Percentiles rank a stretch among this genome's conserved stretches.
Evolutionary conservation across 139 green algal genomes (phyloP).

Genomic region (Tetradesmus lagerheimii): DNA sequence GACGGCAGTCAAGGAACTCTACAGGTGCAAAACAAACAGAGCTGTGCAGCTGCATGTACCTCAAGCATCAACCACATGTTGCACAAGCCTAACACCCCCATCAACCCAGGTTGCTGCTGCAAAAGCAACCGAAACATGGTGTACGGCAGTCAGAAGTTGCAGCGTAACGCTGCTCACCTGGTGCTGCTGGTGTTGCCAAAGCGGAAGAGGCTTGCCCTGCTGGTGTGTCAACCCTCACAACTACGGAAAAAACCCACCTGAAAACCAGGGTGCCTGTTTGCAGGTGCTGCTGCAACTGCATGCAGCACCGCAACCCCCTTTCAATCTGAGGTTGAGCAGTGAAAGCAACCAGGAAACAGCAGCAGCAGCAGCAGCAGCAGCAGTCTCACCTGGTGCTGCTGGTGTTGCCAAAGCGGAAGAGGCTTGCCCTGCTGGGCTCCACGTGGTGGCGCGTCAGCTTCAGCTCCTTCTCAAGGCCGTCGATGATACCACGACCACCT

Average conservation of each 20-base stretch:
- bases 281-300: background rate
- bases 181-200: conserved; percentile 83
- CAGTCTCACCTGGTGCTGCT: conserved; percentile 36
- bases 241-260: background rate
- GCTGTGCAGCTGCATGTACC: too few relatives aligned
- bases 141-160: too few relatives aligned
- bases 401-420: conserved; percentile 91
- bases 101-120: too few relatives aligned
- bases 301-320: too few relatives aligned
- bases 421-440: conserved; percentile 83
- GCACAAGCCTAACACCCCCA: too few relatives aligned
- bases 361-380: background rate
- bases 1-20: too few relatives aligned
- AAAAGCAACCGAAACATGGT: too few relatives aligned
- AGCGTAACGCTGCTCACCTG: too few relatives aligned
- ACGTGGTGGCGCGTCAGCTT: conserved; percentile 62
- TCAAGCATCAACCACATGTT: too few relatives aligned
- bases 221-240: conserved; percentile 51
- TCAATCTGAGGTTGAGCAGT: too few relatives aligned
- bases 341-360: background rate
- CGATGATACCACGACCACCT: conserved; percentile 74
- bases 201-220: conserved; percentile 80
- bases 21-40: background rate
- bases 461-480: conserved; percentile 97
- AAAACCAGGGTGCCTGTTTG: background rate